Evolutionary conservation across 805 yeast species (phyloP).

Genomic region (Wickerhamiella lipophila): DNA sequence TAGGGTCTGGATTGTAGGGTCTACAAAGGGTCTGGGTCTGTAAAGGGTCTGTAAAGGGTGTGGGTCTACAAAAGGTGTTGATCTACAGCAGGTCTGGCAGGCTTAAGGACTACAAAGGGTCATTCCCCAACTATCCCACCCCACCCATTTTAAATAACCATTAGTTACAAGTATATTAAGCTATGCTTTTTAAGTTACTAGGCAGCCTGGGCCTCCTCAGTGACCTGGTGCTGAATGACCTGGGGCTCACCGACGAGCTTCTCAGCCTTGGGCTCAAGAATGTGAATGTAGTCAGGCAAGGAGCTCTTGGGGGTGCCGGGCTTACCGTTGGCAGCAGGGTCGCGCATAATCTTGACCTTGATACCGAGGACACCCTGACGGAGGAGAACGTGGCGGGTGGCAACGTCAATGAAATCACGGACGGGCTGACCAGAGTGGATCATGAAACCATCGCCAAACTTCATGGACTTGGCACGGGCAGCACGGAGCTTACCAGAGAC

Average conservation of each 20-base stretch:
- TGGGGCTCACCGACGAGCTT: conserved; percentile 44
- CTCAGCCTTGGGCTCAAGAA: conserved; percentile 92
- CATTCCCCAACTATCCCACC: no score
- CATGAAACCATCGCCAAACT: conserved; percentile 99
- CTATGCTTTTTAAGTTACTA: conserved; percentile 10
- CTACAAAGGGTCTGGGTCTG: no score
- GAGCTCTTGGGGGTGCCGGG: conserved; percentile 36
- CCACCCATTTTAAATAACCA: not conserved
- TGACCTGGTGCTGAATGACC: conserved; percentile 54
- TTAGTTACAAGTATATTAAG: conserved; percentile 2
- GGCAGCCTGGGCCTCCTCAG: conserved; percentile 14
- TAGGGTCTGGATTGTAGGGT: not conserved
- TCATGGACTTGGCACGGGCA: conserved; percentile 99
- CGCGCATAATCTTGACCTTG: conserved; percentile 99
- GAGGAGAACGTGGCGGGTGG: conserved; percentile 98
- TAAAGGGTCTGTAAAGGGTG: no score
- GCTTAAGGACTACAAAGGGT: no score
- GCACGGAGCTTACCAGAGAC: conserved; percentile 99
- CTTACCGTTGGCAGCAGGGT: conserved; percentile 50
- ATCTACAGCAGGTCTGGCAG: no score
- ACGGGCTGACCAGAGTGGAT: conserved; percentile 99
- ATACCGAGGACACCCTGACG: conserved; percentile 99
- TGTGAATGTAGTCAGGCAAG: conserved; percentile 88
- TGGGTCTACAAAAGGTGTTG: no score
- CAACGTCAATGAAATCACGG: conserved; percentile 94